phyloP scores from a whole-genome alignment of 129 eudicot genomes.

The Ambrosia artemisiifolia region DNA sequence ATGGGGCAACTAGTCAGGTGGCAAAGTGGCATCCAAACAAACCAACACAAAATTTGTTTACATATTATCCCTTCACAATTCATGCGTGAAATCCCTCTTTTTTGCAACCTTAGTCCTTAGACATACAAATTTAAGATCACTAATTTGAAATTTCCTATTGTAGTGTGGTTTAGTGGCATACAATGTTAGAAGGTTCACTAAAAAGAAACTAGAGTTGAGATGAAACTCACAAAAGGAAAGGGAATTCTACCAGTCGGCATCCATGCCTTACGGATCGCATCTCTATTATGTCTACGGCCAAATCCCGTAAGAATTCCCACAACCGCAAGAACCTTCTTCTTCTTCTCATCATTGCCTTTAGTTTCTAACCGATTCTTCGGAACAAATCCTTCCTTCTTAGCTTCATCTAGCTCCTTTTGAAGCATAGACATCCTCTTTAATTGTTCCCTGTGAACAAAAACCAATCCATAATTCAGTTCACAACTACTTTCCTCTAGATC shows the following conservation, averaged over 20 bases:
- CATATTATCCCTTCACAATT: constrained; percentile 1
- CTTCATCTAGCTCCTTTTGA: constrained; percentile 63
- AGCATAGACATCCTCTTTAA: constrained; percentile 64
- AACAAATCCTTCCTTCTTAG: constrained; percentile 65
- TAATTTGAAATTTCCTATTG: neutral
- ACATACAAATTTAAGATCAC: neutral
- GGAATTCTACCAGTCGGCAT: constrained; percentile 74
- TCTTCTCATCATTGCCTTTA: constrained; percentile 44
- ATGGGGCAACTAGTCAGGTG: constrained; percentile 5
- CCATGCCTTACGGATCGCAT: constrained; percentile 93
- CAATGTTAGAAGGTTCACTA: neutral
- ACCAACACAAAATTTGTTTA: neutral
- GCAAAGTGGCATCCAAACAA: neutral
- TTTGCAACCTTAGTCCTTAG: neutral
- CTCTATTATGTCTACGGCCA: constrained; percentile 74
- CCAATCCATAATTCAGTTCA: constrained; percentile 6
- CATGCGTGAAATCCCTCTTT: neutral
- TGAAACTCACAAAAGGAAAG: constrained; percentile 31
- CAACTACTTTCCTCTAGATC: neutral
- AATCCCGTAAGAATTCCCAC: constrained; percentile 72
- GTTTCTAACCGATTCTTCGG: constrained; percentile 38
- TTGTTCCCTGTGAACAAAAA: constrained; percentile 47
- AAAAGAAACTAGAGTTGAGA: constrained; percentile 22
- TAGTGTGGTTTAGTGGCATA: neutral
- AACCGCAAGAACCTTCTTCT: constrained; percentile 70